A percentile compares a stretch with the other conserved stretches of the same genome.
phyloP scores from a whole-genome alignment of 768 basidiomycete species.

The Rhizopogon roseolus region DNA sequence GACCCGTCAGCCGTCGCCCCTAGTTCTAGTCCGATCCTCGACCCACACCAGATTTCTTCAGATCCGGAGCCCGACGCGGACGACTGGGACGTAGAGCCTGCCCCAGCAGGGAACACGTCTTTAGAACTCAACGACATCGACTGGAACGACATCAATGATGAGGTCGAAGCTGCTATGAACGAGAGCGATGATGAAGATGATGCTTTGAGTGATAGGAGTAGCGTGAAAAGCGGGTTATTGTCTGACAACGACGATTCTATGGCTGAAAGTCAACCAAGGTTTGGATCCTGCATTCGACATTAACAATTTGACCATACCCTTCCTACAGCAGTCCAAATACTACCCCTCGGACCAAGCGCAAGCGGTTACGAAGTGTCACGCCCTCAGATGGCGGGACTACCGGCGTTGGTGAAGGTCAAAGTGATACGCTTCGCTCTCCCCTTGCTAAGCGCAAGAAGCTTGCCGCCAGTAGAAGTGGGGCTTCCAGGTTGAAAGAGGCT shows the following conservation, averaged over 20 bases:
- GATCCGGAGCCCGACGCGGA: constrained; percentile 65
- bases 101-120: constrained; percentile 24
- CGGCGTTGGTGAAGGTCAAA: constrained; percentile 22
- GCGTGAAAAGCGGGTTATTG: constrained; percentile 37
- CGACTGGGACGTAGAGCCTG: constrained; percentile 55
- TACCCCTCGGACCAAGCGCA: constrained; percentile 50
- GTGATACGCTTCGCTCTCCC: constrained; percentile 57
- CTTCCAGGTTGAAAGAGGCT: constrained; percentile 66
- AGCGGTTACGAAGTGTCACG: constrained; percentile 68
- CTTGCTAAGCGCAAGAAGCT: constrained; percentile 80
- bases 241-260: constrained; percentile 45
- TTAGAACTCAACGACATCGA: constrained; percentile 62
- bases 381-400: constrained; percentile 53
- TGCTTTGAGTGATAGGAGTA: constrained; percentile 33
- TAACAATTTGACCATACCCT: constrained; percentile 7
- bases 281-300: constrained; percentile 17
- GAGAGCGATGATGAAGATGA: constrained; percentile 62
- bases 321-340: constrained; percentile 30
- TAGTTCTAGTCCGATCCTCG: constrained; percentile 40
- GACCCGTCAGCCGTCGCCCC: constrained; percentile 40
- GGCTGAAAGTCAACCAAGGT: constrained; percentile 49
- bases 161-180: constrained; percentile 83
- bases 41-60: constrained; percentile 52
- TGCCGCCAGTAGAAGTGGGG: constrained; percentile 56
- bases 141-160: constrained; percentile 82